Base-by-base conservation (phyloP, 2,329 filamentous ascomycete genomes). In the Mariannaea elegans region DNA sequence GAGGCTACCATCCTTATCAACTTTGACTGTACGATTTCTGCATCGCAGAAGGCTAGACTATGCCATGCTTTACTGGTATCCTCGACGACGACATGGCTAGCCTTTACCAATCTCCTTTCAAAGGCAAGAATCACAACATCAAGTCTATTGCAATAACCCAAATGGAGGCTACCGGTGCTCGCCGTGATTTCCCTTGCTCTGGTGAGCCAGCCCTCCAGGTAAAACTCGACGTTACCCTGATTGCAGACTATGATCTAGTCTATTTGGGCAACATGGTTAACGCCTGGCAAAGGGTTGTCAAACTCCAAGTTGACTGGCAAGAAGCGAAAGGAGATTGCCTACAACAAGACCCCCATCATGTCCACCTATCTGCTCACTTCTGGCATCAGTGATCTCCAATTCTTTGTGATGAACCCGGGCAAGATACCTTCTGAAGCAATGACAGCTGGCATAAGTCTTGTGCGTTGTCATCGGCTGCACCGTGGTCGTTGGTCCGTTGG, bases 201-300 rank as follows among this genome's bases (percentile, higher is more conserved):
- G 94, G 98, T 73, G 95, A 98, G 81, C 94, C 94, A 23, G 90
- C 93, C 23, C 84, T 98, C 68, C 98, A 98, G 83, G 92, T 94
- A 36, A 90, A 90, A 66, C 98, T 97, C 79, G 94, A 92, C 27
- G 88, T 97, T 64, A 97, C 94, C 0, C 84, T 98, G 68, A 85
- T 98, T 69, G 93, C 94, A 5, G 94, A 97, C 77, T 92, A 96
- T 81, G 83, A 92, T 71, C 80, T 97, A 79, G 97, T 94, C 12
- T 97, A 94, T 73, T 78, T 98, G 73, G 96, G 93, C 80, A 98
- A 98, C 80, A 98, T 98, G 94, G 93, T 97, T 74, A 92, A 95
- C 55, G 90, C 88, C 32, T 89, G 88, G 6, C 91, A 96, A 80
- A 87, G 87, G 38, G 87, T 92, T 56, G 82, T 95, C 7, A 79